Evolutionary conservation across 78 protist genomes (phyloP).

Genomic region (Polysphondylium violaceum): DNA sequence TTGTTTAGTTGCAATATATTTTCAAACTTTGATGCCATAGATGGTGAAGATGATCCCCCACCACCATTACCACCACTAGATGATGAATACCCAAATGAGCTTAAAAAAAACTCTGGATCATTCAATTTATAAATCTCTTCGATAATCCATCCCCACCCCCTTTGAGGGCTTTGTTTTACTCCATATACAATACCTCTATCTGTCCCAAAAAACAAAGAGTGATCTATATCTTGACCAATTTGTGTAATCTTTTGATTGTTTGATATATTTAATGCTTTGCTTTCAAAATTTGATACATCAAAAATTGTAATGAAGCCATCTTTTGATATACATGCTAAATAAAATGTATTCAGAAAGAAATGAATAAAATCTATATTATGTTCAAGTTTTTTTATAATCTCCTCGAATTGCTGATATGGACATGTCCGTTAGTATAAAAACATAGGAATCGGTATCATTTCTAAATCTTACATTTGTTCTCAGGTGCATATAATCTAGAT

Average conservation of each 20-base stretch:
- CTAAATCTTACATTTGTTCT: neutral
- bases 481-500: neutral
- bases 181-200: conserved; percentile 15
- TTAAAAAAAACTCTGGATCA: conserved; percentile 7
- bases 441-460: neutral
- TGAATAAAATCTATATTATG: conserved; percentile 39
- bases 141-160: conserved; percentile 36
- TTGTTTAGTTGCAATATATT: neutral
- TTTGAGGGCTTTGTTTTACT: conserved; percentile 33
- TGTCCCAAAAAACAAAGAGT: conserved; percentile 13
- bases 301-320: conserved; percentile 30
- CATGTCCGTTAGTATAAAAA: neutral
- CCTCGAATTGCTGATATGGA: neutral
- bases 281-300: neutral
- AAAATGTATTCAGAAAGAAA: conserved; percentile 26
- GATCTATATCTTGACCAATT: neutral
- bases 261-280: too few species aligned
- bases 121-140: conserved; percentile 40
- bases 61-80: neutral
- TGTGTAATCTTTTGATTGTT: neutral
- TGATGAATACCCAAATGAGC: conserved; percentile 4
- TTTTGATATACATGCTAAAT: conserved; percentile 23
- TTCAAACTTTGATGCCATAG: neutral
- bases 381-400: neutral
- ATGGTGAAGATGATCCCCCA: neutral